Conservation (phyloP, 805 yeast genomes). For the Nakazawaea laoshanensis region DNA sequence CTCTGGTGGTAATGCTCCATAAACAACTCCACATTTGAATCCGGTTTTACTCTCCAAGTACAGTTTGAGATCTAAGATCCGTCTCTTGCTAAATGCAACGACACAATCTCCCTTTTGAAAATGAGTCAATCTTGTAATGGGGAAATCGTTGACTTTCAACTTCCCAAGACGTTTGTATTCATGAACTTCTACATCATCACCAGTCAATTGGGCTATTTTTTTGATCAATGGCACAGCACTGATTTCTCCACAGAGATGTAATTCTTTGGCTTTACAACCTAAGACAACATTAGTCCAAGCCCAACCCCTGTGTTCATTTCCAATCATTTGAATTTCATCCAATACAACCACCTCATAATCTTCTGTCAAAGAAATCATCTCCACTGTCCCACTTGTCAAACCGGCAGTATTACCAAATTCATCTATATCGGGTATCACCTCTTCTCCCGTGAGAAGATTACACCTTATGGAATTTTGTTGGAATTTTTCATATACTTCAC, state of each 20-base stretch:
- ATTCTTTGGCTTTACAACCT: slow-evolving; percentile 78
- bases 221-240: slow-evolving; percentile 66
- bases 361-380: slow-evolving; percentile 70
- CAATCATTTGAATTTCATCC: slow-evolving; percentile 95
- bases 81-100: slow-evolving; percentile 74
- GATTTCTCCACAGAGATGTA: slow-evolving; percentile 92
- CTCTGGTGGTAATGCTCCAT: slow-evolving; percentile 95
- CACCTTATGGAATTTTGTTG: slow-evolving; percentile 59
- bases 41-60: slow-evolving; percentile 57
- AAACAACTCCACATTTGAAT: slow-evolving; percentile 76
- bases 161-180: slow-evolving; percentile 70
- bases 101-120: slow-evolving; percentile 77
- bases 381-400: slow-evolving; percentile 82
- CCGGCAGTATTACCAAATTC: slow-evolving; percentile 65
- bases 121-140: slow-evolving; percentile 25
- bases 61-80: slow-evolving; percentile 61
- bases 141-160: slow-evolving; percentile 42
- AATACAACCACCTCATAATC: slow-evolving; percentile 81
- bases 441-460: slow-evolving; percentile 94
- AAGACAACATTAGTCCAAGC: slow-evolving; percentile 92
- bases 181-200: slow-evolving; percentile 71
- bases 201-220: slow-evolving; percentile 55
- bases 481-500: slow-evolving; percentile 85
- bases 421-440: slow-evolving; percentile 65
- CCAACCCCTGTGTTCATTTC: slow-evolving; percentile 71